Base-by-base conservation (phyloP, 441 rosid species). In the Melastoma candidum region DNA sequence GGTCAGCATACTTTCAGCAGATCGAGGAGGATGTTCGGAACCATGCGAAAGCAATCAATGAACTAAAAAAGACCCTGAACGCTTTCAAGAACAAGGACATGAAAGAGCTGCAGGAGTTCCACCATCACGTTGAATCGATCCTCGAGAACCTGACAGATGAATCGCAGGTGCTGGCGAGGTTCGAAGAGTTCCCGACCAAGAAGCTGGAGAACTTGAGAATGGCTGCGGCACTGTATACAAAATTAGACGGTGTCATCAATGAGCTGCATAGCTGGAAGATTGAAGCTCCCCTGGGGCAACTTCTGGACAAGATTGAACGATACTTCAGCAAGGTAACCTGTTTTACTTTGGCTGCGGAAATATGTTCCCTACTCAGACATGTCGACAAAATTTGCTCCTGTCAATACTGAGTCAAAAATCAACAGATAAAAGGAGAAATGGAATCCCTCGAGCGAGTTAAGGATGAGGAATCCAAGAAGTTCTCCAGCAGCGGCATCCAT, bases 181-280 rank as follows among this genome's bases (percentile, higher is more conserved):
- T 85, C 46, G 95, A 90, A 78, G 92, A 87, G 12, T 83, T 90
- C 60, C 96, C 97, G 1, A 70, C 67, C 12, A 85, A 76, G 73
- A 90, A 87, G 68, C 70, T 90, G 29, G 97, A 90, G 76, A 76
- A 89, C 27, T 47, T 87, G 52, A 77, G 97, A 66, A 74, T 71
- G 48, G 83, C 95, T 1, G 77, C 83, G 57, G 87, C 84, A n/a
- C 69, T 90, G 12, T 68, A 59, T 72, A 56, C 56, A 8, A 90
- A 85, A 58, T 63, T 90, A 7, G 72, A 80, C 10, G 78, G 77
- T 24, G 72, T 83, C 24, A 25, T 72, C 43, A 70, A 68, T 2
- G 90, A 83, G 74, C 68, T 90, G 61, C 80, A 78, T 54, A 60
- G 24, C 55, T 60, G 56, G 56, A 60, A 60, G 51, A 51, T 51